phyloP scores from a whole-genome alignment of 768 basidiomycete species.

The Tephrocybe rancida region DNA sequence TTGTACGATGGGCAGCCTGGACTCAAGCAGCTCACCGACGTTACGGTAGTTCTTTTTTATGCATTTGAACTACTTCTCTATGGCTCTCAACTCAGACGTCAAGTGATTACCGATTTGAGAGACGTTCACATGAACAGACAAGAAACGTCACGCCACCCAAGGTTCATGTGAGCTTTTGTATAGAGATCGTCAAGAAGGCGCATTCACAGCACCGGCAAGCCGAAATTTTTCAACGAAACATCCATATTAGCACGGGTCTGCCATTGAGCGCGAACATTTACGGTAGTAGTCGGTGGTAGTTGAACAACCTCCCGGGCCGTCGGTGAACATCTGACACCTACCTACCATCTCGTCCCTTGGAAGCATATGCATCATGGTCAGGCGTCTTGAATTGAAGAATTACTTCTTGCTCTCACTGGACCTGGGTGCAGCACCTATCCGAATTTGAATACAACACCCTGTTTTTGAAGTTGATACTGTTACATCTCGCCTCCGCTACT shows the following conservation, averaged over 20 bases:
- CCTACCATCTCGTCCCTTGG: too few relatives aligned
- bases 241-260: background rate
- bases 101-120: background rate
- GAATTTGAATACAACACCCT: too few relatives aligned
- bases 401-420: too few relatives aligned
- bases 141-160: background rate
- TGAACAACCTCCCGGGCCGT: background rate
- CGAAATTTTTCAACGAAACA: conserved; percentile 6
- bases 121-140: background rate
- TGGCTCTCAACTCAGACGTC: background rate
- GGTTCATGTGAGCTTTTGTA: background rate
- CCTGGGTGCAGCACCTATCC: too few relatives aligned
- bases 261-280: background rate
- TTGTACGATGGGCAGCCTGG: too few relatives aligned
- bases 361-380: too few relatives aligned
- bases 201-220: background rate
- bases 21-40: too few relatives aligned
- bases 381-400: too few relatives aligned
- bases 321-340: background rate
- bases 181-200: background rate
- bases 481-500: too few relatives aligned
- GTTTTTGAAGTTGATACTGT: too few relatives aligned
- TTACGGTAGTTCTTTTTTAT: background rate
- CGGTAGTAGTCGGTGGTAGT: background rate
- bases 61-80: too few relatives aligned